A percentile compares a stretch with the other conserved stretches of the same genome.
phyloP scores from a whole-genome alignment of 345 rosid genomes.

The Bruguiera gymnorhiza region DNA sequence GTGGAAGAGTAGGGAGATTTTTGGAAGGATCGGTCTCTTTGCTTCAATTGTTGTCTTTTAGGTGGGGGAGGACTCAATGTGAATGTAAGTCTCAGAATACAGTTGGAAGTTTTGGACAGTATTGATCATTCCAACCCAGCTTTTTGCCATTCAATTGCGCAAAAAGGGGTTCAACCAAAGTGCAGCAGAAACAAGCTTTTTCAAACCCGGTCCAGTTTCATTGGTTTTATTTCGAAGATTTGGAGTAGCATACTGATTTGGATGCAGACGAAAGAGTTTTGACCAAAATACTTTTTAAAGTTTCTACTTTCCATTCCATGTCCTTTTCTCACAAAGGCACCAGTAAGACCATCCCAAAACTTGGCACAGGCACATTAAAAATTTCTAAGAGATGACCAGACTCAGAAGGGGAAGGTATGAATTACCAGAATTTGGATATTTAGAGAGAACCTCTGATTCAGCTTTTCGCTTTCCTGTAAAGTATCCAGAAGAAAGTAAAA shows the following conservation, averaged over 20 bases:
- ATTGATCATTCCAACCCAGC: too few relatives aligned
- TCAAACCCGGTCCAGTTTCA: too few relatives aligned
- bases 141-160: too few relatives aligned
- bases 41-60: too few relatives aligned
- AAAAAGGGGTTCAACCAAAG: too few relatives aligned
- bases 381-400: neutral
- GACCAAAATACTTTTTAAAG: neutral
- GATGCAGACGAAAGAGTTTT: neutral
- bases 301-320: neutral
- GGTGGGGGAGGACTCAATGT: too few relatives aligned
- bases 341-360: neutral
- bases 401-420: slow-evolving; percentile 1
- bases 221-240: neutral
- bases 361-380: neutral
- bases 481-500: slow-evolving; percentile 71
- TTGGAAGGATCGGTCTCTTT: too few relatives aligned
- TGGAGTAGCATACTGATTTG: neutral
- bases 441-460: slow-evolving; percentile 83
- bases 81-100: too few relatives aligned
- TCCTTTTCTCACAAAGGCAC: neutral
- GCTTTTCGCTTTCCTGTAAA: slow-evolving; percentile 89
- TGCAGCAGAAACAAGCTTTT: too few relatives aligned
- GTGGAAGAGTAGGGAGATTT: neutral
- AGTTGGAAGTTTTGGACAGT: too few relatives aligned
- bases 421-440: slow-evolving; percentile 80